These are phyloP conservation scores for Crassisporium funariophilum DNA, from an alignment of 768 basidiomycete species.

Conservation along the genomic window DNA sequence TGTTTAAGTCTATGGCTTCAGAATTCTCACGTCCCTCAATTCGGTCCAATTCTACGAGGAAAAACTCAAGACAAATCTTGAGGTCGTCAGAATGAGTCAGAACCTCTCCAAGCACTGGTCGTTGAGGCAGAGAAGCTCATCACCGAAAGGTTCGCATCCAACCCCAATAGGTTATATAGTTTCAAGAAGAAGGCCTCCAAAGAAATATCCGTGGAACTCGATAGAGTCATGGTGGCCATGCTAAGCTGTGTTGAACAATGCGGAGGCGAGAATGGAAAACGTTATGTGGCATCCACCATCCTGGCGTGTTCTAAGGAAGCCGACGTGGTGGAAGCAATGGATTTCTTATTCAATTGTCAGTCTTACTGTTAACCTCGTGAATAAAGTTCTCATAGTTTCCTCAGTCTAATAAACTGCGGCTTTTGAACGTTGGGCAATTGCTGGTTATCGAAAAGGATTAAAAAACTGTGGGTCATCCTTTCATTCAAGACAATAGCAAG, in stretches of 20 bases:
- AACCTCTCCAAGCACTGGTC: constrained; percentile 11
- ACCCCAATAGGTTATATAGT: constrained; percentile 4
- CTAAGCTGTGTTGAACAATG: constrained; percentile 15
- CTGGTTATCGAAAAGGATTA: too few relatives aligned
- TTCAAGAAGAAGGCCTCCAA: constrained; percentile 1
- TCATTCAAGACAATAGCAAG: too few relatives aligned
- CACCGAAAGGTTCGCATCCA: constrained; percentile 9
- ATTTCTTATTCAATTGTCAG: constrained; percentile 19
- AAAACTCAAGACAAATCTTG: constrained; percentile 8
- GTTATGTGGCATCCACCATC: constrained; percentile 18
- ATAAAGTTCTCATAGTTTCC: constrained; percentile 2
- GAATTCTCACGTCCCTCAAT: constrained; percentile 7
- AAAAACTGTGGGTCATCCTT: too few relatives aligned
- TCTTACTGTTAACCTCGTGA: constrained; percentile 1
- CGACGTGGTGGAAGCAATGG: constrained; percentile 13
- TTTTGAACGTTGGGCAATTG: too few relatives aligned
- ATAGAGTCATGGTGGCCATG: constrained; percentile 14
- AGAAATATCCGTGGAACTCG: constrained; percentile 12
- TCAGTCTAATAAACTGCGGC: too few relatives aligned
- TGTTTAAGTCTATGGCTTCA: constrained; percentile 9
- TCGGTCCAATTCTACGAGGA: constrained; percentile 11
- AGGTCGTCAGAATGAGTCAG: constrained; percentile 1
- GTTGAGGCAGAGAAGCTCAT: constrained; percentile 9
- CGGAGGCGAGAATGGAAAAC: constrained; percentile 19
- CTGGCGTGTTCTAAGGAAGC: constrained; percentile 10